Evolutionary conservation across 208 protist genomes (phyloP), one percentile per base, ranked within the genome.

Genomic region (Porcisia deanei): DNA sequence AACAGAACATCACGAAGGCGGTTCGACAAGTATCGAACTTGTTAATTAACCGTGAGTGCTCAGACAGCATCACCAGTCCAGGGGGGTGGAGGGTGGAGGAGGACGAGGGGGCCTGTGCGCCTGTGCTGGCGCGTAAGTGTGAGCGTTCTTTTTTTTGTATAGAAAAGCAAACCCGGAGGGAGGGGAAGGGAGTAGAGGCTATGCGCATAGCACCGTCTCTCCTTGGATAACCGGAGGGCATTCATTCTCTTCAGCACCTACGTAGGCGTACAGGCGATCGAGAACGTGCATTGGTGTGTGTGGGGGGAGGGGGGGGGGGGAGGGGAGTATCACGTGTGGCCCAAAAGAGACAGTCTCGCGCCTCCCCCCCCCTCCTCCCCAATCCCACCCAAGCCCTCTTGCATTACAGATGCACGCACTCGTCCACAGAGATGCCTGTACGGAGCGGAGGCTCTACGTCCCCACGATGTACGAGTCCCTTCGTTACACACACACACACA

Each of bases 1-100:
- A 84, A 69, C 91, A 84, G 63, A 89, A 96, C 70, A 87, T 86
- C 58, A 96, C 77, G 60, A 96, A 93, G 34, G 85, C 85, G 0
- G 89, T 91, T 37, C 86, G 84, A 70, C 87, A 88, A 0, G 79
- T 76, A 69, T 75, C 68, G 34, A 79, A 83, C 73, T 83, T 83
- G 14, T 75, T 73, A n/a, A 83, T 14, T 4, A 79, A 41, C 49
- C 74, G 79, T 45, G 77, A 82, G 72, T 82, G 72, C 64, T 73
- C 71, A 10, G 77, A 76, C 3, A 73, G n/a, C 70, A 53, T 65
- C 8, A 52, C 0, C 34, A 52, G 10, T 0, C 2, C 22, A 59
- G 6, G 16, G 7, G 39, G 63, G 45, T 4, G 25, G 63, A 41
- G 25, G 63, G 45, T 22, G 63, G 47, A 53, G 12, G 47, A 47